Base-by-base conservation (phyloP, 192 early-diverging fungal genomes). In the Coemansia umbellata region DNA sequence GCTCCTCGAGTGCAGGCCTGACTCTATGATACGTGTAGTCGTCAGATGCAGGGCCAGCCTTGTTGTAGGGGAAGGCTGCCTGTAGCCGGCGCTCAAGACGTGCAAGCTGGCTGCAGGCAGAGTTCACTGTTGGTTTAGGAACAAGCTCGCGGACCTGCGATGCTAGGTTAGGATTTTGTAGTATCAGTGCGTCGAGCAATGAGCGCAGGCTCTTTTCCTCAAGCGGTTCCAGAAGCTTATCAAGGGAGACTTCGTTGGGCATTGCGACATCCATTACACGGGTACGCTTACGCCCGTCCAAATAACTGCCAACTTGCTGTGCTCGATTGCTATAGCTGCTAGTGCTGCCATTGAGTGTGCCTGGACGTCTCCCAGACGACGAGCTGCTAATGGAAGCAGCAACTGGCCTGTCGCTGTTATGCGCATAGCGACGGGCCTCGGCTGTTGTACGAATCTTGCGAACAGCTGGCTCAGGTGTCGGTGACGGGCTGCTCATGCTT, bases 1-100 rank as follows among this genome's bases (percentile, higher is more conserved):
- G 76, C 49, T 95, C 91, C 3, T 79, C 67, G 18, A 97, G 66
- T 7, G 78, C 73, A 35, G 87, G 83, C 54, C 83, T 79, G 36
- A 95, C 91, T 49, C 95, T 80, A 64, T 89, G 85, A 72, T 85
- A 95, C 5, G 91, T 83, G 70, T 98, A 98, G 68, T 91, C 89
- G 67, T 95, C 92, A 22, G 79, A 72, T 1, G 66, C 57, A 17
- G 83, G 81, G 13, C 93, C 94, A 36, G 80, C 79, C 57, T 87
- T 85, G 49, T 81, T 87, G 79, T 95, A 98, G 0, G 94, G 94
- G 66, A 93, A 95, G 3, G 85, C 80, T 3, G 84, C 85, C 45
- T 80, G 67, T 41, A 97, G 66, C 26, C 80, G 78, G 55, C 85
- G 85, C 55, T 93, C 84, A 15, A 89, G 74, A 6, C 79, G 75